These are phyloP conservation scores for Plasmodium vivax DNA, from an alignment of 169 alveolate genomes.

Conservation along the genomic window DNA sequence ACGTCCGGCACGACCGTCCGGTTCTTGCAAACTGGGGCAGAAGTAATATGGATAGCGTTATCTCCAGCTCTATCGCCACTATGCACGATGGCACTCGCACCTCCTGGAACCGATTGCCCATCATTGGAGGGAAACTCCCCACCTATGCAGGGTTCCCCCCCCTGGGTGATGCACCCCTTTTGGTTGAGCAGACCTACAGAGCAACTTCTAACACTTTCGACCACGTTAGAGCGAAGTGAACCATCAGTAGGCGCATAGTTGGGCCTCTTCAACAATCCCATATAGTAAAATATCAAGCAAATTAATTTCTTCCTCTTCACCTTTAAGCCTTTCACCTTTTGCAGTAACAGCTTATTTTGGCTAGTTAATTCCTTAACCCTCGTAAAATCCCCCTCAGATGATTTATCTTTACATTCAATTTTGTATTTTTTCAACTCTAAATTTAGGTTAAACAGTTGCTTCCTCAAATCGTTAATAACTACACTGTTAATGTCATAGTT, in stretches of 20 bases:
- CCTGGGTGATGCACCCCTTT: neutral
- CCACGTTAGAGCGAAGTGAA: neutral
- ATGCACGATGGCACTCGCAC: neutral
- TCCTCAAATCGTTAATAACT: slow-evolving; percentile 54
- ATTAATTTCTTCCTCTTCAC: slow-evolving; percentile 33
- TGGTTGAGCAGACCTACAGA: neutral
- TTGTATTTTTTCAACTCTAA: slow-evolving; percentile 49
- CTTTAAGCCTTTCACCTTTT: slow-evolving; percentile 19
- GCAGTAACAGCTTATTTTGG: slow-evolving; percentile 25
- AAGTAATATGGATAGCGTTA: neutral
- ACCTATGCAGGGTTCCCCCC: neutral
- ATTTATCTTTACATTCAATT: slow-evolving; percentile 31
- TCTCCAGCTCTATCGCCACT: neutral
- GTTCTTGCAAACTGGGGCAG: neutral
- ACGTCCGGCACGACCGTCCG: neutral
- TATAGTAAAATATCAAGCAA: slow-evolving; percentile 36
- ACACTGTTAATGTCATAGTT: slow-evolving; percentile 84
- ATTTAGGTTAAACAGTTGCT: slow-evolving; percentile 19
- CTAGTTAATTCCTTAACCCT: slow-evolving; percentile 14
- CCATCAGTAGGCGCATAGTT: neutral
- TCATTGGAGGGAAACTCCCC: neutral
- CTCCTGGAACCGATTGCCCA: neutral
- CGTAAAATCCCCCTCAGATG: neutral
- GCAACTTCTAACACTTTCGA: neutral
- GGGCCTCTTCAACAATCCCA: slow-evolving; percentile 1